These are phyloP conservation scores for Ceratocystiopsis minuta DNA, from an alignment of 2,329 filamentous ascomycete genomes.

Conservation along the genomic window DNA sequence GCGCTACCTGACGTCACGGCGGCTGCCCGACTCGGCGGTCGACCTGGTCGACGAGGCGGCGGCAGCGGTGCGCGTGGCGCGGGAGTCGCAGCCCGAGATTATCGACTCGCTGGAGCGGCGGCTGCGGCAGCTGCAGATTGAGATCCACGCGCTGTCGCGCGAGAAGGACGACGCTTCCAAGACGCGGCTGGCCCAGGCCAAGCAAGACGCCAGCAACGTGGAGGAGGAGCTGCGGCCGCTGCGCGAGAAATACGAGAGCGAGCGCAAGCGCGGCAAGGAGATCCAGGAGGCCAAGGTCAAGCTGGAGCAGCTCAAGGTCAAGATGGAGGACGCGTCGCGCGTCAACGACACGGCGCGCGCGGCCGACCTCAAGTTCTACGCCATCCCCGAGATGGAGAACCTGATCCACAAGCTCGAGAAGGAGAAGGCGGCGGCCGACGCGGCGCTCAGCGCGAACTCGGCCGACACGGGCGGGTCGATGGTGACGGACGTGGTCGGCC, in stretches of 20 bases:
- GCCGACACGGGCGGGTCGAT: conserved; percentile 50
- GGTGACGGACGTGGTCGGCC: conserved; percentile 83
- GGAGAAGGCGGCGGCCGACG: conserved; percentile 64
- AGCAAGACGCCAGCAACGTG: conserved; percentile 82
- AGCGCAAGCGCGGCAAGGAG: conserved; percentile 77
- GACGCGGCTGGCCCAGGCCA: conserved; percentile 61
- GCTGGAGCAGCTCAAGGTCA: conserved; percentile 77
- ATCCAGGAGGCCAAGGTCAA: conserved; percentile 93
- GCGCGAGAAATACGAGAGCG: conserved; percentile 85
- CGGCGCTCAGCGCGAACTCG: conserved; percentile 36
- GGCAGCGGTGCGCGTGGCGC: conserved; percentile 84
- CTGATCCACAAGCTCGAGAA: conserved; percentile 67
- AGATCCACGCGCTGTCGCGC: conserved; percentile 85
- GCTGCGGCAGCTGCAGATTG: conserved; percentile 81
- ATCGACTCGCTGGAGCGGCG: conserved; percentile 88
- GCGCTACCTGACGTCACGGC: conserved; percentile 76
- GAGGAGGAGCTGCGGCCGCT: conserved; percentile 83
- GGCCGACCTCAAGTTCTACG: conserved; percentile 91
- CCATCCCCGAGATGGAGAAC: conserved; percentile 77
- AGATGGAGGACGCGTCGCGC: conserved; percentile 84
- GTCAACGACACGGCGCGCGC: conserved; percentile 69
- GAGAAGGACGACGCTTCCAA: conserved; percentile 92
- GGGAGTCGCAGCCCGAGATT: conserved; percentile 90
- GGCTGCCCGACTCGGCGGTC: conserved; percentile 89
- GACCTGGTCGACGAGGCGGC: conserved; percentile 93